phyloP scores from a whole-genome alignment of 176 grass and related monocot genomes.

The Triticum timopheevii region DNA sequence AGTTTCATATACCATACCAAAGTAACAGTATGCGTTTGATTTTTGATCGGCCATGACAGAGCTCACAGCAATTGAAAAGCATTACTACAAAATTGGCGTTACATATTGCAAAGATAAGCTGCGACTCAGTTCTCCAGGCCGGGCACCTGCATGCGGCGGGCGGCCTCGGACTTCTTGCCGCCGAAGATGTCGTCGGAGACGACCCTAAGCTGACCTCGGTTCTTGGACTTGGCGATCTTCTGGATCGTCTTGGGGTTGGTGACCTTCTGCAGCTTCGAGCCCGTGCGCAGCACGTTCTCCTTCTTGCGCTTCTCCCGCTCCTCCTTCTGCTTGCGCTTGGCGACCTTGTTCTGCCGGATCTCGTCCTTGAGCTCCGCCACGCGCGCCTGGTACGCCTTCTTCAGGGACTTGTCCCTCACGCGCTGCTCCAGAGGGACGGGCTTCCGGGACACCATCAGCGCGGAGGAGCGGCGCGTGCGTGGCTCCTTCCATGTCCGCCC shows the following conservation, averaged over 20 bases:
- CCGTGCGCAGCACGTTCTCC: slow-evolving; percentile 77
- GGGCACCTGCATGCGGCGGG: slow-evolving; percentile 39
- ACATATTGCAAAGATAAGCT: neutral
- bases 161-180: slow-evolving; percentile 50
- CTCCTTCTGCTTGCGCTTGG: slow-evolving; percentile 73
- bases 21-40: slow-evolving; percentile 10
- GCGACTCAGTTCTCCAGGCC: slow-evolving; percentile 40
- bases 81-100: slow-evolving; percentile 28
- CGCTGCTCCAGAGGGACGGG: slow-evolving; percentile 71
- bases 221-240: slow-evolving; percentile 93
- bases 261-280: slow-evolving; percentile 83
- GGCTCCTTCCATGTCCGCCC: slow-evolving; percentile 88
- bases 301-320: slow-evolving; percentile 93
- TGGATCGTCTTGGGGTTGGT: slow-evolving; percentile 95
- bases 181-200: slow-evolving; percentile 78
- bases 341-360: slow-evolving; percentile 76
- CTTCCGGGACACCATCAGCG: slow-evolving; percentile 53
- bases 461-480: slow-evolving; percentile 68
- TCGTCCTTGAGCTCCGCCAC: slow-evolving; percentile 87
- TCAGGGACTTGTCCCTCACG: slow-evolving; percentile 73
- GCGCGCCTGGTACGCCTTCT: slow-evolving; percentile 75
- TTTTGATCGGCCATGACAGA: slow-evolving; percentile 1
- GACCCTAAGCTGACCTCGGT: slow-evolving; percentile 73
- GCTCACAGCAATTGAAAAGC: neutral
- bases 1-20: slow-evolving; percentile 1